Base-by-base conservation (phyloP, 1,284 basidiomycete species). In the Neotropicomus parvogracilis region DNA sequence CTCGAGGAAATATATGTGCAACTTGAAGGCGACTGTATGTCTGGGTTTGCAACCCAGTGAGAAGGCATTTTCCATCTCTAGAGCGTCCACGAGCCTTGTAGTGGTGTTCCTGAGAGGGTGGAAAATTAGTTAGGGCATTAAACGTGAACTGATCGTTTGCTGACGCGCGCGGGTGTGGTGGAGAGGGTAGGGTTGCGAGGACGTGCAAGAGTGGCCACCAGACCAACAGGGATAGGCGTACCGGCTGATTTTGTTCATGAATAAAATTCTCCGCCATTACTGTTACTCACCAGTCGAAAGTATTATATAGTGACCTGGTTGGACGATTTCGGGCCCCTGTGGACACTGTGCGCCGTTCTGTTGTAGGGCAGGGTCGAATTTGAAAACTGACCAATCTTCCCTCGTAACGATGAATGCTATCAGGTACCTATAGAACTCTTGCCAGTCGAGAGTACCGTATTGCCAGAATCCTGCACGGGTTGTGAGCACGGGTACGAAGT, bases 51-150 rank as follows among this genome's bases (percentile, higher is more conserved):
- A 45, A 31, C 19, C 44, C 44, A 6, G 36, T 45, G 36, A 45
- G 11, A 8, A 45, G 44, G 13, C 44, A 45, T 40, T 45, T 45
- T 12, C 43, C 43, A 10, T 44, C 43, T 39, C 43, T 38, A 24
- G 32, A 26, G 32, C 14, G 21, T n/a, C 44, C 36, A 40, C 44
- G 29, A 19, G 36, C n/a, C 27, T 12, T 10, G 12, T 45, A 45
- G 14, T 45, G 28, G 14, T 19, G 36, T 40, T 26, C 29, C 44
- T 45, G 16, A 24, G 14, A 26, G 21, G 4, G 16, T n/a, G 16
- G 24, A 28, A 3, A 24, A 24, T 42, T 16, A 43, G 41, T 21
- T 24, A 24, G 8, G 24, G 24, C 8, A 24, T 24, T n/a, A n/a
- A n/a, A n/a, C n/a, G n/a, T n/a, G 29, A 36, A 36, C 7, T 17